These are phyloP conservation scores for Papiliotrema fonsecae DNA, from an alignment of 1,284 basidiomycete species.

Conservation along the genomic window DNA sequence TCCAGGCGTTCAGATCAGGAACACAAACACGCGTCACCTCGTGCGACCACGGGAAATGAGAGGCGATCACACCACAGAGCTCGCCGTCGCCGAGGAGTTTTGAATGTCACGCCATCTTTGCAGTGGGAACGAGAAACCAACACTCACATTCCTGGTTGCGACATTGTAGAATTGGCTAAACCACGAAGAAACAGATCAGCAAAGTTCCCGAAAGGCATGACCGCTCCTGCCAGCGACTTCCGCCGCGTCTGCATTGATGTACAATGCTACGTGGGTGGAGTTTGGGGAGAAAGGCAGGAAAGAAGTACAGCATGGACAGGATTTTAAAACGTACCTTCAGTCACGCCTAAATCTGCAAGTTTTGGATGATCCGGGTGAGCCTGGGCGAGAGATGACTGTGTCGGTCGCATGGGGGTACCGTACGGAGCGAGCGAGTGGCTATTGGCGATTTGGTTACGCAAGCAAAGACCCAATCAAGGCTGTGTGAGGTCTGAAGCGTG, in stretches of 20 bases:
- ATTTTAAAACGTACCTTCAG: not conserved
- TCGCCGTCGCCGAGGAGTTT: too few species aligned
- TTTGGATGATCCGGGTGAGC: conserved; percentile 33
- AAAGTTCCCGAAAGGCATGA: too few species aligned
- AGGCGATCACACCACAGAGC: too few species aligned
- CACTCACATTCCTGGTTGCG: conserved; percentile 3
- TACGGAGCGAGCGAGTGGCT: not conserved
- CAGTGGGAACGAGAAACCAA: too few species aligned
- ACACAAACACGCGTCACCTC: too few species aligned
- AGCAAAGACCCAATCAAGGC: not conserved
- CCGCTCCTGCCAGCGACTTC: too few species aligned
- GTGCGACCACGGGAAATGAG: too few species aligned
- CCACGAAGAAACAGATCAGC: conserved; percentile 3
- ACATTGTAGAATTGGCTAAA: conserved; percentile 1
- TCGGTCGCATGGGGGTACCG: not conserved
- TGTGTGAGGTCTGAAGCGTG: not conserved
- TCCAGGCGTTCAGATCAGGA: too few species aligned
- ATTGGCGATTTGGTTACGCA: not conserved
- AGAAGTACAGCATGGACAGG: not conserved
- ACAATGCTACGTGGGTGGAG: too few species aligned
- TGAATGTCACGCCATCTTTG: too few species aligned
- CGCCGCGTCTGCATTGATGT: too few species aligned
- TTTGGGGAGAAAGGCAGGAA: too few species aligned
- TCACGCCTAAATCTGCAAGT: conserved; percentile 21
- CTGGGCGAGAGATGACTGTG: conserved; percentile 12